Conservation (phyloP, 345 rosid genomes). For the Dipteronia dyeriana region DNA sequence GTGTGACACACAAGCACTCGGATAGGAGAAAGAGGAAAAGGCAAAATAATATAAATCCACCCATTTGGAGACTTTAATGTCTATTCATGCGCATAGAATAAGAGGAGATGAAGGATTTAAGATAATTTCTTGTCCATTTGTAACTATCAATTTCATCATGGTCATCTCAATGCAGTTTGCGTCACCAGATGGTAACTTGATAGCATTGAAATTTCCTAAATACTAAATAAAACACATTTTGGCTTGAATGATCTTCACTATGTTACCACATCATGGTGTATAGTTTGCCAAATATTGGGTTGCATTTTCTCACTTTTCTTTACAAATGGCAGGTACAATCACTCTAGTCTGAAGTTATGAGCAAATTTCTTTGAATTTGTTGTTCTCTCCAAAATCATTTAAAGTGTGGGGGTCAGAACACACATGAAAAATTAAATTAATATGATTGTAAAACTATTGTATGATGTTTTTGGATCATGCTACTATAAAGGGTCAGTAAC, state of each 20-base stretch:
- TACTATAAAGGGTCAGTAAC: no score
- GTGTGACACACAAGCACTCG: neutral
- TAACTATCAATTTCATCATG: neutral
- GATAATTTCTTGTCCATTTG: neutral
- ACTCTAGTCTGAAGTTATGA: neutral
- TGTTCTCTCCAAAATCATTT: constrained; percentile 3
- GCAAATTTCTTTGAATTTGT: neutral
- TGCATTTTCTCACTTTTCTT: neutral
- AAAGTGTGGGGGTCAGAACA: neutral
- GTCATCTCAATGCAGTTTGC: neutral
- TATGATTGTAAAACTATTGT: no score
- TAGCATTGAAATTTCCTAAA: neutral
- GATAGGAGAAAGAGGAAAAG: neutral
- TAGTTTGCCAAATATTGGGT: neutral
- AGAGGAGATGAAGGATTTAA: neutral
- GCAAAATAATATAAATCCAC: neutral
- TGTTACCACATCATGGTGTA: neutral
- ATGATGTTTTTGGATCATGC: no score
- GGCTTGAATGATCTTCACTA: constrained; percentile 4
- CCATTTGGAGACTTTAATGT: neutral
- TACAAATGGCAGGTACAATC: neutral
- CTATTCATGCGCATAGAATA: neutral
- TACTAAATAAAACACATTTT: neutral
- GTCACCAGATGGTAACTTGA: neutral
- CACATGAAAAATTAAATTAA: neutral